Conservation (phyloP, 192 early-diverging fungal genomes). For the Coemansia reversa region DNA sequence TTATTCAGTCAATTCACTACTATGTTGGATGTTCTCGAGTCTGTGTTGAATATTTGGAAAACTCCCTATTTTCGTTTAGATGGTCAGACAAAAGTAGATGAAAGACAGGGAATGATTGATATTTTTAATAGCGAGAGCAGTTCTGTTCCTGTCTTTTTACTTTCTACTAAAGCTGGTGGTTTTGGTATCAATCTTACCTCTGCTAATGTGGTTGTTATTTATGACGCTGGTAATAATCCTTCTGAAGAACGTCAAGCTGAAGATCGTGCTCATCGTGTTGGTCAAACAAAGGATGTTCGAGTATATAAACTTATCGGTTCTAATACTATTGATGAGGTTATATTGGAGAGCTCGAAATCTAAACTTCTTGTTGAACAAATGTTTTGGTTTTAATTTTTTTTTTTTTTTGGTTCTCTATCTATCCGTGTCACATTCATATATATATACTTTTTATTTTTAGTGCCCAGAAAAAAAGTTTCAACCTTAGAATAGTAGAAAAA, state of each 20-base stretch:
- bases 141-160: slow-evolving; percentile 62
- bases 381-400: slow-evolving; percentile 29
- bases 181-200: slow-evolving; percentile 80
- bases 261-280: slow-evolving; percentile 85
- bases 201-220: slow-evolving; percentile 76
- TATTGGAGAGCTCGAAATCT: slow-evolving; percentile 37
- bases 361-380: slow-evolving; percentile 49
- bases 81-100: slow-evolving; percentile 65
- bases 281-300: slow-evolving; percentile 78
- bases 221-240: slow-evolving; percentile 83
- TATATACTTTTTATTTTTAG: no score
- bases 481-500: no score
- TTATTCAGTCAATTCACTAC: slow-evolving; percentile 88
- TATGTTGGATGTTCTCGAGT: slow-evolving; percentile 78
- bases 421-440: slow-evolving; percentile 14
- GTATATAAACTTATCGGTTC: slow-evolving; percentile 70
- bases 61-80: slow-evolving; percentile 58
- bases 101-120: slow-evolving; percentile 76
- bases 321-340: slow-evolving; percentile 64
- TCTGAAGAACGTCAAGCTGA: slow-evolving; percentile 83
- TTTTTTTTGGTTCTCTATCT: not conserved
- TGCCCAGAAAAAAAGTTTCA: no score
- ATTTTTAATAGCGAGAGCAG: slow-evolving; percentile 62
- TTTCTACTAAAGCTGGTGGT: slow-evolving; percentile 79
- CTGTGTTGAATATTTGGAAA: slow-evolving; percentile 57